Percentiles rank a stretch among this genome's conserved stretches.
Conservation (phyloP, 345 rosid genomes). For the Salix udensis region DNA sequence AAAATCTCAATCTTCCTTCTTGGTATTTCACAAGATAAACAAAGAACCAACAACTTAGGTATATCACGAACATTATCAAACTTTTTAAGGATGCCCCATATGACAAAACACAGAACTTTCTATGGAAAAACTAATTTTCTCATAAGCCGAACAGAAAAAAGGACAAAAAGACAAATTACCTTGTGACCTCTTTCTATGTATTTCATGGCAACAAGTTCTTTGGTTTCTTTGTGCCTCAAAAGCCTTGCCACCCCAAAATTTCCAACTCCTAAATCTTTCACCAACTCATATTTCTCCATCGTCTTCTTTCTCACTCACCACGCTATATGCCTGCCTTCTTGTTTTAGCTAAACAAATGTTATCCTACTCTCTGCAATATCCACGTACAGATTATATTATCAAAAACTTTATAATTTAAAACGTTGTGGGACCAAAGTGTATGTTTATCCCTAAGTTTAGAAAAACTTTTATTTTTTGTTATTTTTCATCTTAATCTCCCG, state of each 20-base stretch:
- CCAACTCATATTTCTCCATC: conserved; percentile 79
- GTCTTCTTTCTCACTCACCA: too few relatives aligned
- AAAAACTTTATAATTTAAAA: too few relatives aligned
- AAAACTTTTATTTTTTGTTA: too few relatives aligned
- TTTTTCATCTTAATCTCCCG: too few relatives aligned
- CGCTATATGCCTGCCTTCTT: too few relatives aligned
- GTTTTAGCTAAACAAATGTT: too few relatives aligned
- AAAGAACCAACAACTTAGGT: neutral
- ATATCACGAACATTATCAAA: neutral
- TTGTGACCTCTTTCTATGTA: conserved; percentile 84
- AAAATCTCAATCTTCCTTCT: neutral
- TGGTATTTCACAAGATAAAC: neutral
- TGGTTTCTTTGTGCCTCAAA: conserved; percentile 66
- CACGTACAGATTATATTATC: too few relatives aligned
- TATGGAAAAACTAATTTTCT: neutral
- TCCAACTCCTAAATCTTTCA: conserved; percentile 82
- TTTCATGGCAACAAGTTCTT: conserved; percentile 89
- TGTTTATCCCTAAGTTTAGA: too few relatives aligned
- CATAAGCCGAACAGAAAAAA: neutral
- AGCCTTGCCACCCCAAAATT: conserved; percentile 92
- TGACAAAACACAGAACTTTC: neutral
- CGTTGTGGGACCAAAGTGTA: too few relatives aligned
- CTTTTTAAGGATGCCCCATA: neutral
- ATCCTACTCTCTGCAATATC: too few relatives aligned
- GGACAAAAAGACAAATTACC: conserved; percentile 34